A percentile compares a stretch with the other conserved stretches of the same genome.
These are phyloP conservation scores for Boletellus dicymbophilus DNA, from an alignment of 1,284 basidiomycete species.

Conservation along the genomic window DNA sequence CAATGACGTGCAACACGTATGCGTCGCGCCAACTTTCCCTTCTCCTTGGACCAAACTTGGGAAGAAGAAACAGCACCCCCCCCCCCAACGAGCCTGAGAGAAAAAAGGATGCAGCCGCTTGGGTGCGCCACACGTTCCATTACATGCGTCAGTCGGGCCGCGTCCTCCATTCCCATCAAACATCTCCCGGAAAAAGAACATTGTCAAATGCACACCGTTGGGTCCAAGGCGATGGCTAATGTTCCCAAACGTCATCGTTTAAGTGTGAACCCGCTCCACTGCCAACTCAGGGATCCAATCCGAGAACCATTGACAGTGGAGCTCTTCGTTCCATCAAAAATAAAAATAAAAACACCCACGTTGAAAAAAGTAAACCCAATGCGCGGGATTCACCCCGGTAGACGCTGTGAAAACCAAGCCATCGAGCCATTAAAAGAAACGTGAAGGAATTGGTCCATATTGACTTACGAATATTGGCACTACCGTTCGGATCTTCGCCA, in stretches of 20 bases:
- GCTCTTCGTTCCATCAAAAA: not conserved
- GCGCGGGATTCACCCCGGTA: constrained; percentile 42
- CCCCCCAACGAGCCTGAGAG: too few relatives aligned
- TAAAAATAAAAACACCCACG: too few relatives aligned
- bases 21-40: too few relatives aligned
- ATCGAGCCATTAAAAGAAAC: not conserved
- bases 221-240: constrained; percentile 32
- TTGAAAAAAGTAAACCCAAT: constrained; percentile 44
- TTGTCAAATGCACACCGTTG: constrained; percentile 31
- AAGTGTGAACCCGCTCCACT: too few relatives aligned
- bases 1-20: too few relatives aligned
- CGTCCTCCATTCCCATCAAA: constrained; percentile 4
- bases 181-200: constrained; percentile 2
- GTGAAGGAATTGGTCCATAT: not conserved
- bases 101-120: not conserved
- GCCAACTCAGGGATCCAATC: too few relatives aligned
- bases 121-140: not conserved
- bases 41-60: too few relatives aligned
- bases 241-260: constrained; percentile 4
- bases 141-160: not conserved
- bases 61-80: too few relatives aligned
- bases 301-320: not conserved
- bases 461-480: constrained; percentile 41
- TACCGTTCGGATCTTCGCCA: constrained; percentile 43
- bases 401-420: constrained; percentile 31